Evolutionary conservation across 495 filamentous ascomycete genomes (phyloP).

Genomic region (Talaromyces nanjingensis): DNA sequence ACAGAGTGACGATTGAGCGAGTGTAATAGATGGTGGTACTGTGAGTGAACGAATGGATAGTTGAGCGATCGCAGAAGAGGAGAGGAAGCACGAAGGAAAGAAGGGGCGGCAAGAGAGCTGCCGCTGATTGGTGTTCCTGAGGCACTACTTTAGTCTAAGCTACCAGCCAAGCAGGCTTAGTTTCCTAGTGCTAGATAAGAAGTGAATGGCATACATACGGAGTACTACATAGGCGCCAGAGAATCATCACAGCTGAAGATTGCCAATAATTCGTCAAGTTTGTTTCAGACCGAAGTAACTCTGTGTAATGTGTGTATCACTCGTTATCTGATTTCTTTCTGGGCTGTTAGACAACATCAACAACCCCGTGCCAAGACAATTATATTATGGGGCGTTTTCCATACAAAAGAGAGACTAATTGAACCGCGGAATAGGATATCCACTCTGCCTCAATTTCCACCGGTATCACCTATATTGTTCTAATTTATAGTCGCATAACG

Average conservation of each 20-base stretch:
- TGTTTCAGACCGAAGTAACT: not conserved
- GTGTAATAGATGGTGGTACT: not conserved
- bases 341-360: not conserved
- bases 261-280: too few relatives aligned
- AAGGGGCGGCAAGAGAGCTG: slow-evolving; percentile 2
- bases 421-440: too few relatives aligned
- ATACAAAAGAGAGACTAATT: too few relatives aligned
- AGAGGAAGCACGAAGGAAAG: not conserved
- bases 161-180: too few relatives aligned
- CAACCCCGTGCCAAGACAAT: not conserved
- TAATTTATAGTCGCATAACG: not conserved
- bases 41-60: not conserved
- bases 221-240: not conserved
- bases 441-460: not conserved
- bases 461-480: not conserved
- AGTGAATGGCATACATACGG: too few relatives aligned
- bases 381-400: not conserved
- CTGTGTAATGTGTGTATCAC: too few relatives aligned
- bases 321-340: too few relatives aligned
- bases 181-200: too few relatives aligned
- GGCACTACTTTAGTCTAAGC: not conserved
- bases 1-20: not conserved
- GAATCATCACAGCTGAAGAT: too few relatives aligned
- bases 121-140: not conserved
- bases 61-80: not conserved